These are phyloP conservation scores for Penicillium desertorum DNA, from an alignment of 495 filamentous ascomycete genomes.

Conservation along the genomic window DNA sequence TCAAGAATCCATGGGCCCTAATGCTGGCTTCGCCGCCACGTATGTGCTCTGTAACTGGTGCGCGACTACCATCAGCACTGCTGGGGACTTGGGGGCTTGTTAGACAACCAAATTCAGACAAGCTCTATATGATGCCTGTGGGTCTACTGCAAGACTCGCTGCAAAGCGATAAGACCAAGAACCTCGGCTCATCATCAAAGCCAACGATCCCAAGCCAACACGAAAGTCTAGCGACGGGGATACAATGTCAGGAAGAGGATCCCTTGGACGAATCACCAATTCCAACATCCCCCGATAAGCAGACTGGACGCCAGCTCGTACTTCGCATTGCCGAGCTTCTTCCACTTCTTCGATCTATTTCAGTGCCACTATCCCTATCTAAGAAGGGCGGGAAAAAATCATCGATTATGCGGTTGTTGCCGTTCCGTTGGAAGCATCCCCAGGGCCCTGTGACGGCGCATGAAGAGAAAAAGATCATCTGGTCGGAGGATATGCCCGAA, in stretches of 20 bases:
- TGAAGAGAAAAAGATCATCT: constrained; percentile 44
- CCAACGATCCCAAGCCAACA: neutral
- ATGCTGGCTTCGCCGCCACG: constrained; percentile 67
- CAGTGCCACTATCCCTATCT: constrained; percentile 8
- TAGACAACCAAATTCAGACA: constrained; percentile 53
- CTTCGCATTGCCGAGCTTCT: constrained; percentile 35
- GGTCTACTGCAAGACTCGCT: constrained; percentile 41
- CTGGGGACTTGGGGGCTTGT: constrained; percentile 61
- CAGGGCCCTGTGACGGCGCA: constrained; percentile 27
- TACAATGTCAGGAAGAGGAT: neutral
- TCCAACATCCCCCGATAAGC: constrained; percentile 3
- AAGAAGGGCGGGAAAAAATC: constrained; percentile 17
- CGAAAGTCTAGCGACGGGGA: too few relatives aligned
- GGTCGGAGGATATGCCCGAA: constrained; percentile 68
- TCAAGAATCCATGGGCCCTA: constrained; percentile 46
- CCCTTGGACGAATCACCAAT: neutral
- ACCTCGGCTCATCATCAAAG: neutral
- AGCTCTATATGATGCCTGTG: constrained; percentile 60
- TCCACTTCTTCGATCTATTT: constrained; percentile 25
- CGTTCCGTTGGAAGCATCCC: constrained; percentile 41
- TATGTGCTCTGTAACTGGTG: constrained; percentile 56
- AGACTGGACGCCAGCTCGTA: constrained; percentile 19
- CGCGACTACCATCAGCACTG: constrained; percentile 60
- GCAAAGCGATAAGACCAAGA: neutral
- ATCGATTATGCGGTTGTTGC: constrained; percentile 27